These are phyloP conservation scores for Boehmeria nivea DNA, from an alignment of 306 rosid genomes.

Conservation along the genomic window DNA sequence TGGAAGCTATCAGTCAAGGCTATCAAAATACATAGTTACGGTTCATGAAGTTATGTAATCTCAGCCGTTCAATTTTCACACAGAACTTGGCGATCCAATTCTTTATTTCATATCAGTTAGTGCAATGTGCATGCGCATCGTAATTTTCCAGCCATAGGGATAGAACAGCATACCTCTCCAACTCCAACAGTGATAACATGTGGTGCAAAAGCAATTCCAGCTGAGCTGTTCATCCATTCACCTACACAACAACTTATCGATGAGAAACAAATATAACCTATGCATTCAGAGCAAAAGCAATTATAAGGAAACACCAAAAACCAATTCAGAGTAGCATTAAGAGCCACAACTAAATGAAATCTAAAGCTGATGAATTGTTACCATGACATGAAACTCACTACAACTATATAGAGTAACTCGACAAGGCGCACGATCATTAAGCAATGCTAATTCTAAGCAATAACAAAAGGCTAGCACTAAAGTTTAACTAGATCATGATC, in stretches of 20 bases:
- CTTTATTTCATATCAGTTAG: background rate
- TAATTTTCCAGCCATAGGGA: slow-evolving; percentile 5
- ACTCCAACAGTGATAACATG: slow-evolving; percentile 72
- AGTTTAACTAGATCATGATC: slow-evolving; percentile 3
- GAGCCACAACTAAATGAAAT: background rate
- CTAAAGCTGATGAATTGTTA: background rate
- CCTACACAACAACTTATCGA: slow-evolving; percentile 42
- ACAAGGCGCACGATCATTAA: too few species aligned
- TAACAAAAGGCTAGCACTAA: background rate
- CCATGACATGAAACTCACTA: background rate
- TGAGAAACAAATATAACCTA: slow-evolving; percentile 5
- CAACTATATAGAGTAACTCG: background rate
- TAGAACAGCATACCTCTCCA: slow-evolving; percentile 71
- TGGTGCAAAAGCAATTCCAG: slow-evolving; percentile 91
- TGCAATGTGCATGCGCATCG: slow-evolving; percentile 6
- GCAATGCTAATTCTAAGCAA: background rate
- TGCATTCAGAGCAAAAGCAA: background rate
- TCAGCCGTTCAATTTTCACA: too few species aligned
- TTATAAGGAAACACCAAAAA: background rate
- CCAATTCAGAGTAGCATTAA: background rate
- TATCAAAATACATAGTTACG: too few species aligned
- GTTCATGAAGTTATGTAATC: too few species aligned
- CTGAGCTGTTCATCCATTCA: slow-evolving; percentile 97
- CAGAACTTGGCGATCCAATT: background rate
- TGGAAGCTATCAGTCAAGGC: too few species aligned